Evolutionary conservation across 139 green algal genomes (phyloP), one percentile per base, ranked within the genome.

Genomic region (Chlorella sorokiniana): DNA sequence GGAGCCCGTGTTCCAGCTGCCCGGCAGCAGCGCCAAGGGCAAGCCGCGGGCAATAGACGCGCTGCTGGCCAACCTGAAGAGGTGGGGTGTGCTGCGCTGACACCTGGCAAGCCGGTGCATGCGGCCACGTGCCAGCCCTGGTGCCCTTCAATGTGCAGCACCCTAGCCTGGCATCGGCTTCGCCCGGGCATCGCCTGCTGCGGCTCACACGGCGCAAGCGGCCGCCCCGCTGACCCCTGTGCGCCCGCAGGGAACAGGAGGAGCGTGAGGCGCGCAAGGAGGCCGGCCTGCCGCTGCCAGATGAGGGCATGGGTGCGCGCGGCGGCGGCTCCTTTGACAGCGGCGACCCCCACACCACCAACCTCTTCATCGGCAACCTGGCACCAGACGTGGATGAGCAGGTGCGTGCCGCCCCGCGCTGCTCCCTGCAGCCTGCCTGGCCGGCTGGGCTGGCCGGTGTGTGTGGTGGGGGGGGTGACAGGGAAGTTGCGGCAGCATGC

Each of bases 291-390:
- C 73, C 78, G 40, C 37, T 76, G 31, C 20, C 59, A 22, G 63
- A 73, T 1, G 72, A 88, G 56, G 42, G 81, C 62, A 33, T 64
- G 64, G 35, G n/a, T n/a, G n/a, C 35, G 22, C 45, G 37, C 25
- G 54, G 61, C 10, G 37, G 52, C 37, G 84, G 87, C 23, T 88
- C 76, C 35, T 84, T 86, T 42, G 91, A 96, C 79, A 84, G 87
- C 29, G 90, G 91, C 5, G 93, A 98, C 80, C 89, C 89, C 20
- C 89, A 69, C 90, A 96, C 93, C 62, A 99, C 96, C 76, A 99
- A 99, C 88, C 90, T 99, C 65, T 97, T 96, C 75, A 86, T 97
- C 22, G 92, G 94, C 68, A 98, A 98, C 87, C 86, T 99, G 33
- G 87, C 94, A 1, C 93, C 93, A 1, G 91, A 96, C 76, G 86